phyloP scores from a whole-genome alignment of 345 rosid genomes.

The Lenwebbia sp. region DNA sequence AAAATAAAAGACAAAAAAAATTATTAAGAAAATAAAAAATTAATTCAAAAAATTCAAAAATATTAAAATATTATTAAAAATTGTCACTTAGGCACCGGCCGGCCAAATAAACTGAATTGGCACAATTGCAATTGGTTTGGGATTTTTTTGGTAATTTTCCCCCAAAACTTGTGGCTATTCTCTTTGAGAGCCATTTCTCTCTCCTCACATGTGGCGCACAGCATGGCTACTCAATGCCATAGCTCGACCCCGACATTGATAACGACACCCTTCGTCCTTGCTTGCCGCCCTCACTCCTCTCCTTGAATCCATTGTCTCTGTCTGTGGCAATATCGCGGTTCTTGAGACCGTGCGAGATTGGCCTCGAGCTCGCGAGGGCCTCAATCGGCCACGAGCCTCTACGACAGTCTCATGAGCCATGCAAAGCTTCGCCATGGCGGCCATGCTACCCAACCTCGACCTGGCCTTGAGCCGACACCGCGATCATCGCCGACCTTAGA shows the following conservation, averaged over 20 bases:
- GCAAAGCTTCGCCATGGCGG: not conserved
- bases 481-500: not conserved
- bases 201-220: too few species aligned
- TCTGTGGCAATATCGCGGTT: not conserved
- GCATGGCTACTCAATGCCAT: too few species aligned
- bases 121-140: too few species aligned
- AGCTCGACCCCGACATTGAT: not conserved
- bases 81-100: accelerated
- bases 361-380: not conserved
- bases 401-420: not conserved
- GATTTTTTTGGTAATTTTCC: too few species aligned
- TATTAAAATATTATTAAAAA: too few species aligned
- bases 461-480: not conserved
- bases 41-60: too few species aligned
- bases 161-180: too few species aligned
- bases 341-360: not conserved
- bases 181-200: too few species aligned
- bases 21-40: too few species aligned
- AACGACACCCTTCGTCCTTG: not conserved
- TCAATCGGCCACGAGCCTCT: not conserved
- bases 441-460: not conserved
- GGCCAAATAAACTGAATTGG: too few species aligned
- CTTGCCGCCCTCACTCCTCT: not conserved
- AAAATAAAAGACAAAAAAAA: too few species aligned
- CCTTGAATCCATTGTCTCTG: not conserved